Percentiles rank a stretch among this genome's conserved stretches.
Evolutionary conservation across 345 rosid genomes (phyloP).

Genomic region (Syzygium aromaticum): DNA sequence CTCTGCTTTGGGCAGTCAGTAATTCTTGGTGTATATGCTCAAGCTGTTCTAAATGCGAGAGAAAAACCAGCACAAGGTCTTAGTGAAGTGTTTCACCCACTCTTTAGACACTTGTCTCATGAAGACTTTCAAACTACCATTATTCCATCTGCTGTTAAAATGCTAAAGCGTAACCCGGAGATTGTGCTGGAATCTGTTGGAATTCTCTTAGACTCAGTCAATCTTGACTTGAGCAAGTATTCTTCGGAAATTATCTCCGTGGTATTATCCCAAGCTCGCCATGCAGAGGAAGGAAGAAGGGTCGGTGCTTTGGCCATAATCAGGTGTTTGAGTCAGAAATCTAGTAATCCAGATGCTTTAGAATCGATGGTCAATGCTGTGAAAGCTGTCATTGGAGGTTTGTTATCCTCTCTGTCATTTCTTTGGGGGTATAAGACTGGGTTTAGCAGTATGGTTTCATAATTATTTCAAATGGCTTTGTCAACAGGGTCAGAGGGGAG

Average conservation of each 20-base stretch:
- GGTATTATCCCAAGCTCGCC: slow-evolving; percentile 72
- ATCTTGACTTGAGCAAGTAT: slow-evolving; percentile 87
- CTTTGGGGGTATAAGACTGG: not conserved
- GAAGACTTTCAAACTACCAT: slow-evolving; percentile 74
- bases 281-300: slow-evolving; percentile 83
- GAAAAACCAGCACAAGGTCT: slow-evolving; percentile 58
- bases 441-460: not conserved
- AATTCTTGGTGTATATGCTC: slow-evolving; percentile 72
- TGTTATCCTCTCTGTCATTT: slow-evolving; percentile 1
- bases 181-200: slow-evolving; percentile 80
- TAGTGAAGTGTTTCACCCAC: slow-evolving; percentile 57
- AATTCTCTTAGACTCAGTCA: slow-evolving; percentile 47
- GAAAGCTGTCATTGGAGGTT: slow-evolving; percentile 90
- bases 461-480: slow-evolving; percentile 7
- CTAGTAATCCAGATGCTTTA: slow-evolving; percentile 89
- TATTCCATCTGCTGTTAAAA: slow-evolving; percentile 77
- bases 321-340: slow-evolving; percentile 58
- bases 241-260: slow-evolving; percentile 71
- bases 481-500: slow-evolving; percentile 90
- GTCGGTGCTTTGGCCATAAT: slow-evolving; percentile 56
- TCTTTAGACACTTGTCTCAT: slow-evolving; percentile 49
- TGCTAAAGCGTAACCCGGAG: slow-evolving; percentile 98
- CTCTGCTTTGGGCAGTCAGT: slow-evolving; percentile 42
- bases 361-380: slow-evolving; percentile 72
- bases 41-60: slow-evolving; percentile 69